Conservation (phyloP, 768 basidiomycete species). For the Infundibulicybe gibba region DNA sequence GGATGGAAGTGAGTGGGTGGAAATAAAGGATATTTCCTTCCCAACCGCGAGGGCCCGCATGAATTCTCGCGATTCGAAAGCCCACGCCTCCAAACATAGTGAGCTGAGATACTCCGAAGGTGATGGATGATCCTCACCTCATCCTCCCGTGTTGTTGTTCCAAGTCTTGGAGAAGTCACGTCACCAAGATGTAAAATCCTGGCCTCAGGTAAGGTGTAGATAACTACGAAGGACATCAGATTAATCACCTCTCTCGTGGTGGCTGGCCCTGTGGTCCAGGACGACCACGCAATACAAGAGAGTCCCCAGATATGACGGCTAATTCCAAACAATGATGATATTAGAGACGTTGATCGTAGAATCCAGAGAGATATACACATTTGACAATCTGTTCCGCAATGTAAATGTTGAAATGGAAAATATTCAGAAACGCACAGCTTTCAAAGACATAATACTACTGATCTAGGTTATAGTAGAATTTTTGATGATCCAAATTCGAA, state of each 20-base stretch:
- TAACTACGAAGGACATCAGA: background rate
- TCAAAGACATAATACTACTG: conserved; percentile 56
- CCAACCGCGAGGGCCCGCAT: conserved; percentile 83
- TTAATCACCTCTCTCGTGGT: conserved; percentile 79
- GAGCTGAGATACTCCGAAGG: conserved; percentile 3
- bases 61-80: conserved; percentile 92
- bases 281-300: conserved; percentile 77
- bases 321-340: background rate
- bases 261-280: conserved; percentile 80
- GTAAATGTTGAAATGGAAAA: background rate
- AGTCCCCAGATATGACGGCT: conserved; percentile 92
- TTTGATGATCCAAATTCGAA: too few species aligned
- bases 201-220: background rate
- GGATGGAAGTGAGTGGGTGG: conserved; percentile 74
- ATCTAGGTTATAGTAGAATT: conserved; percentile 5
- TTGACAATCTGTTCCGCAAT: conserved; percentile 44
- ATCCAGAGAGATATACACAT: conserved; percentile 31
- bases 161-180: conserved; percentile 79
- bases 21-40: conserved; percentile 83
- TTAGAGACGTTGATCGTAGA: background rate
- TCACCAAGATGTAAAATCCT: conserved; percentile 92
- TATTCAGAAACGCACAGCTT: conserved; percentile 53
- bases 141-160: conserved; percentile 80
- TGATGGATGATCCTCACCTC: conserved; percentile 50
- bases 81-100: conserved; percentile 60